Evolutionary conservation across 2,329 filamentous ascomycete species (phyloP).

Genomic region (Aspergillus udagawae): DNA sequence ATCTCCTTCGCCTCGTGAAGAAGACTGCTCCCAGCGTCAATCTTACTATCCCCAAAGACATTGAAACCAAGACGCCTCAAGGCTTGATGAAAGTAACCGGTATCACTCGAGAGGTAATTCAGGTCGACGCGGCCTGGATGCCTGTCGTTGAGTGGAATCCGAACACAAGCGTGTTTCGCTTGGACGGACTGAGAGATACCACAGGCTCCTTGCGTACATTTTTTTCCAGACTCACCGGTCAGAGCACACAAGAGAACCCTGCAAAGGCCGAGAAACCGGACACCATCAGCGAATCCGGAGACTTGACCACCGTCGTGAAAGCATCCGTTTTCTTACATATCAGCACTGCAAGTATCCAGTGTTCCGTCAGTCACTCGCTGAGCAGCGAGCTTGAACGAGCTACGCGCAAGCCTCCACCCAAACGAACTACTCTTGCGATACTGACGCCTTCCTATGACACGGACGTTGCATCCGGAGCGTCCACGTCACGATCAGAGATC

Average conservation of each 20-base stretch:
- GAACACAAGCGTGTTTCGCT: constrained; percentile 41
- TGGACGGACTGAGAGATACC: constrained; percentile 38
- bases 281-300: constrained; percentile 62
- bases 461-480: constrained; percentile 60
- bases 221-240: constrained; percentile 71
- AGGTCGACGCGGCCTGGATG: constrained; percentile 90
- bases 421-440: constrained; percentile 77
- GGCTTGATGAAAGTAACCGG: constrained; percentile 79
- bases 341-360: constrained; percentile 77
- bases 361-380: constrained; percentile 68
- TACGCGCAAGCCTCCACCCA: constrained; percentile 95
- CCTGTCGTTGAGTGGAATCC: constrained; percentile 81
- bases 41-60: constrained; percentile 69
- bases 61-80: constrained; percentile 79
- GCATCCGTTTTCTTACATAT: constrained; percentile 86
- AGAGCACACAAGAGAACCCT: constrained; percentile 42
- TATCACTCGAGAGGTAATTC: constrained; percentile 81
- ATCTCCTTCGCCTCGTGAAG: constrained; percentile 73
- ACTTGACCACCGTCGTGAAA: constrained; percentile 65
- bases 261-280: constrained; percentile 50
- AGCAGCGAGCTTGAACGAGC: constrained; percentile 86
- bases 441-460: constrained; percentile 90
- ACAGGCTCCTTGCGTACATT: constrained; percentile 68
- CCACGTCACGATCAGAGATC: constrained; percentile 56
- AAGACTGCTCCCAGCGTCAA: constrained; percentile 74